Evolutionary conservation across 805 yeast genomes (phyloP).

Genomic region (Candida sphagnicola): DNA sequence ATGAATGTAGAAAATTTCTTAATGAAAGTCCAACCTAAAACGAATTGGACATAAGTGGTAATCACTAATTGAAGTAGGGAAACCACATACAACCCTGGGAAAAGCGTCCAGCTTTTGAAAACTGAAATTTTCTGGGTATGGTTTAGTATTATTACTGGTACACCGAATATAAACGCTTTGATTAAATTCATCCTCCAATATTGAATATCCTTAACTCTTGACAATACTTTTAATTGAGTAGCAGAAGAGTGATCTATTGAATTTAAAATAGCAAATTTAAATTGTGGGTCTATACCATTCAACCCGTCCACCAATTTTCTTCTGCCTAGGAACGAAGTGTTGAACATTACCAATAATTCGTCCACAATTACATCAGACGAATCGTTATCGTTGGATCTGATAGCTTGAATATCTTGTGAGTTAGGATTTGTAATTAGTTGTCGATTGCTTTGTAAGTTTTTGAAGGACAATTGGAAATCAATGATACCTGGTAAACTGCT

Average conservation of each 20-base stretch:
- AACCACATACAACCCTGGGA: constrained; percentile 64
- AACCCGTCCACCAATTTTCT: constrained; percentile 52
- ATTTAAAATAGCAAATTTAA: constrained; percentile 46
- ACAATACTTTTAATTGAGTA: constrained; percentile 65
- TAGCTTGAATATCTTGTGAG: constrained; percentile 12
- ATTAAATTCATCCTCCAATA: constrained; percentile 64
- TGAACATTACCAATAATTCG: constrained; percentile 44
- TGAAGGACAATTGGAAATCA: constrained; percentile 21
- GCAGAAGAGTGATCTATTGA: constrained; percentile 51
- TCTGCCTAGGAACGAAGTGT: constrained; percentile 52
- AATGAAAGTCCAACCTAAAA: constrained; percentile 66
- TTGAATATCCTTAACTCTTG: constrained; percentile 66
- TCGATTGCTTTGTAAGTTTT: constrained; percentile 6
- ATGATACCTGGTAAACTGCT: constrained; percentile 28
- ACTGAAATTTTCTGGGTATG: constrained; percentile 41
- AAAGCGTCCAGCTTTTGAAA: constrained; percentile 30
- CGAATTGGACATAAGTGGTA: constrained; percentile 58
- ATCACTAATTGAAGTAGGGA: constrained; percentile 57
- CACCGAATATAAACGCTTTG: constrained; percentile 50
- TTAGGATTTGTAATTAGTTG: constrained; percentile 12
- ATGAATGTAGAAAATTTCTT: constrained; percentile 62
- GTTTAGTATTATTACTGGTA: constrained; percentile 55
- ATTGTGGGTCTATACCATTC: constrained; percentile 46
- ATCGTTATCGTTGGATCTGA: constrained; percentile 13
- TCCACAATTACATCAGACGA: constrained; percentile 16